Percentiles rank a stretch among this genome's conserved stretches.
These are phyloP conservation scores for Priceomyces castillae DNA, from an alignment of 805 yeast genomes.

Conservation along the genomic window DNA sequence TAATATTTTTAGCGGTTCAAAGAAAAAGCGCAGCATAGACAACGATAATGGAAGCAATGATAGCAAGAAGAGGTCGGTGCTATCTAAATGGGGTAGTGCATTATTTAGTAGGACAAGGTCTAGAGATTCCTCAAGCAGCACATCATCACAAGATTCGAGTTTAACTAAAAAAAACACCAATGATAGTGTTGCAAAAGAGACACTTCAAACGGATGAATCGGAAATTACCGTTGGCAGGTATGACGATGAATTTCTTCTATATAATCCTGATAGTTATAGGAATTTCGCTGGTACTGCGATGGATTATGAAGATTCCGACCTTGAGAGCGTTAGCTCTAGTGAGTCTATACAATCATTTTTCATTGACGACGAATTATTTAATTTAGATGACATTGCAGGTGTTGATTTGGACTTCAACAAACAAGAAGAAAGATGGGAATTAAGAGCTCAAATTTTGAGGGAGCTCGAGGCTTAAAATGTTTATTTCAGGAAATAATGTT, in stretches of 20 bases:
- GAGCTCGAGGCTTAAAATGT: constrained; percentile 24
- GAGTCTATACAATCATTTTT: constrained; percentile 25
- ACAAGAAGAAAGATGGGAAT: constrained; percentile 37
- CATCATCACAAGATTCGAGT: neutral
- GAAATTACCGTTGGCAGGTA: constrained; percentile 11
- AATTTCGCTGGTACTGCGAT: constrained; percentile 24
- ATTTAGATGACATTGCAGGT: neutral
- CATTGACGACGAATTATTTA: constrained; percentile 3
- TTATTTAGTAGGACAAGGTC: constrained; percentile 14
- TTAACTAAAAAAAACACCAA: neutral
- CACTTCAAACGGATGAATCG: neutral
- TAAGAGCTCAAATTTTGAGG: constrained; percentile 35
- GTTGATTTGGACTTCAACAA: constrained; percentile 17
- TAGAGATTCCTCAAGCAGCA: constrained; percentile 3
- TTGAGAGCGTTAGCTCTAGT: constrained; percentile 17
- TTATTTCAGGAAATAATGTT: neutral
- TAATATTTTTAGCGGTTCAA: neutral
- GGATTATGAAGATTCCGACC: constrained; percentile 14
- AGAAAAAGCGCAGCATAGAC: constrained; percentile 3
- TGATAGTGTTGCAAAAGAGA: neutral
- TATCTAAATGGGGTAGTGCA: constrained; percentile 11
- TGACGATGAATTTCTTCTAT: constrained; percentile 30
- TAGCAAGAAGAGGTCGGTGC: constrained; percentile 3
- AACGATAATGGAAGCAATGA: constrained; percentile 1
- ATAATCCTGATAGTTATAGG: constrained; percentile 19